These are phyloP conservation scores for Globisporangium yorkense DNA, from an alignment of 352 stramenopile species.

Conservation along the genomic window DNA sequence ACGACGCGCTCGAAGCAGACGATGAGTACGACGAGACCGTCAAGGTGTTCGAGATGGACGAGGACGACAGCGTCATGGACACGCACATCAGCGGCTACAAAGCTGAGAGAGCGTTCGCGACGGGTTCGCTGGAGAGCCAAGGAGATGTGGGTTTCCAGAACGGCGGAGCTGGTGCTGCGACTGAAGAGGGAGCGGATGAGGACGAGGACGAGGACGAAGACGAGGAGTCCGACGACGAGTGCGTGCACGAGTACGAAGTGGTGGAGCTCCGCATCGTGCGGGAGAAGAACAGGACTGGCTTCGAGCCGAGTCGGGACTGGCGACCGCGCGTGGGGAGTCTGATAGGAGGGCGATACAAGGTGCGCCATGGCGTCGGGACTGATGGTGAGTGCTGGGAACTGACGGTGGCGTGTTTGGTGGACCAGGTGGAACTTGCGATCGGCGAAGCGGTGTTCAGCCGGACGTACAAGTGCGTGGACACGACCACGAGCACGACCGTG, in stretches of 20 bases:
- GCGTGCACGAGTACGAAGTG: slow-evolving; percentile 60
- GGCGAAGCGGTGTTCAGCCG: slow-evolving; percentile 81
- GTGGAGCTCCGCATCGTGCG: slow-evolving; percentile 68
- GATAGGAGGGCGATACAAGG: slow-evolving; percentile 60
- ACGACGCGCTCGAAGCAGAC: slow-evolving; percentile 13
- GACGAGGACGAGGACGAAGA: slow-evolving; percentile 28
- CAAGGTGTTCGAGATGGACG: slow-evolving; percentile 61
- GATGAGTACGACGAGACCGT: slow-evolving; percentile 22
- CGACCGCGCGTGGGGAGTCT: slow-evolving; percentile 46
- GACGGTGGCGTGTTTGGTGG: background rate
- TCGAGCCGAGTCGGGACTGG: slow-evolving; percentile 77
- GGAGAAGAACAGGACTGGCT: slow-evolving; percentile 75
- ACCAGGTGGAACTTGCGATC: slow-evolving; percentile 60
- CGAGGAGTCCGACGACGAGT: slow-evolving; percentile 29
- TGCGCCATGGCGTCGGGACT: slow-evolving; percentile 28
- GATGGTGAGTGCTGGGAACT: too few species aligned
- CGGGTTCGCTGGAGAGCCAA: background rate
- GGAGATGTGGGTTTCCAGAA: slow-evolving; percentile 5
- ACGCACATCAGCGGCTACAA: slow-evolving; percentile 10
- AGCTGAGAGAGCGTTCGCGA: slow-evolving; percentile 2
- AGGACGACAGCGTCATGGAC: slow-evolving; percentile 28
- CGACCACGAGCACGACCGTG: slow-evolving; percentile 70
- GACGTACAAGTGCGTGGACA: slow-evolving; percentile 76
- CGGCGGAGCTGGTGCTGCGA: background rate
- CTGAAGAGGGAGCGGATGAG: slow-evolving; percentile 3